Conservation (phyloP, 306 rosid species). For the Inga laurina region DNA sequence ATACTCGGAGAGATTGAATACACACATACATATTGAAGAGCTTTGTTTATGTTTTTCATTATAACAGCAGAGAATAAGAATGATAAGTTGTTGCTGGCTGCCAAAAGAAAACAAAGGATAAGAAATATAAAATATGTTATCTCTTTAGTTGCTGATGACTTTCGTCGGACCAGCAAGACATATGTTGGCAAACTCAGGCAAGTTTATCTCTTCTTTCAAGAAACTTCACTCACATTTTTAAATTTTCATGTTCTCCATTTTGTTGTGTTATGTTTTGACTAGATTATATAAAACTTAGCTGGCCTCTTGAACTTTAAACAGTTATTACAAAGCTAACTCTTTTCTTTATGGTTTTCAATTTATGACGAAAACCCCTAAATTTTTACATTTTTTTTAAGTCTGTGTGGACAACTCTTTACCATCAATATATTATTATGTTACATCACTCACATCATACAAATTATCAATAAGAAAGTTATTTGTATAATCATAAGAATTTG, state of each 20-base stretch:
- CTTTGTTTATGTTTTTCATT: conserved; percentile 28
- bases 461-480: too few relatives aligned
- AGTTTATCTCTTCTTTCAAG: conserved; percentile 29
- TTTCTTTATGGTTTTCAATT: too few relatives aligned
- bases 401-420: too few relatives aligned
- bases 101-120: conserved; percentile 79
- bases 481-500: too few relatives aligned
- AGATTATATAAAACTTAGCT: too few relatives aligned
- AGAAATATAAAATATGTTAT: conserved; percentile 65
- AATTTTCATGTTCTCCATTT: background rate
- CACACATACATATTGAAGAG: conserved; percentile 12
- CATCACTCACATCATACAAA: too few relatives aligned
- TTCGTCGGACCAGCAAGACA: conserved; percentile 66
- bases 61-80: conserved; percentile 67
- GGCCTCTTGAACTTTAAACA: too few relatives aligned
- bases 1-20: conserved; percentile 23
- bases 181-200: conserved; percentile 81
- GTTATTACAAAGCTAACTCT: too few relatives aligned
- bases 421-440: too few relatives aligned
- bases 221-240: background rate
- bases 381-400: too few relatives aligned
- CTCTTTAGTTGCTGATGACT: conserved; percentile 72
- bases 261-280: background rate
- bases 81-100: conserved; percentile 77
- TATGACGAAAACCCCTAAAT: too few relatives aligned